Evolutionary conservation across 371 early-diverging fungal genomes (phyloP), one percentile per base, ranked within the genome.

Genomic region (Mortierella sp.): DNA sequence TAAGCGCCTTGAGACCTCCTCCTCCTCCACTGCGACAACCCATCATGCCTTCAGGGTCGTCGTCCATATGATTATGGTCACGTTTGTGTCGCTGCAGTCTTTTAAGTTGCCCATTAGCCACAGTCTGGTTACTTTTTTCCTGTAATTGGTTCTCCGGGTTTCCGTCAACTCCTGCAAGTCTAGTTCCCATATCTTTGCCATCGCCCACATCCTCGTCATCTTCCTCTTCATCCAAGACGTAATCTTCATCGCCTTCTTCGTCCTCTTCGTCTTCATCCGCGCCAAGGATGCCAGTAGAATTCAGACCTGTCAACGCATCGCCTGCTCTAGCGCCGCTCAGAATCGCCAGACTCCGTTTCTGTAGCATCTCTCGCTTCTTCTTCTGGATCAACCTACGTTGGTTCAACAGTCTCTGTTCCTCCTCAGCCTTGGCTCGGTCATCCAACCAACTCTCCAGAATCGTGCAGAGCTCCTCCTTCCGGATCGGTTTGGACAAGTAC

Each of bases 401-500:
- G 7, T 52, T 34, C 27, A 48, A 23, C 43, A 70, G 1, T 60
- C 49, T 64, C 43, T 24, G 42, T 15, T 28, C 55, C 15, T 47
- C 28, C 43, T 66, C 66, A 3, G 14, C 47, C 15, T 26, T 50
- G 27, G 43, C 49, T 0, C 66, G 52, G 2, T 66, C 66, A 17
- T 66, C 66, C 48, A 66, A 30, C 66, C 66, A 72, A 17, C 47
- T 27, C 17, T 70, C 67, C 12, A 78, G 42, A 15, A 67, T 57
- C 17, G 43, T 42, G 9, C 59, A 48, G 4, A 78, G 55, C 12
- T 66, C 67, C 30, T 66, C 67, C 42, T 66, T 58, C 6, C 71
- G 61, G 21, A 78, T 57, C 0, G 76, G 80, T 15, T 80, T 80
- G 39, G 69, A 61, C 1, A 80, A 49, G 21, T 73, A 80, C 39